A percentile compares a stretch with the other conserved stretches of the same genome.
Evolutionary conservation across 345 rosid species (phyloP).

Genomic region (Eucalyptus erythrocorys): DNA sequence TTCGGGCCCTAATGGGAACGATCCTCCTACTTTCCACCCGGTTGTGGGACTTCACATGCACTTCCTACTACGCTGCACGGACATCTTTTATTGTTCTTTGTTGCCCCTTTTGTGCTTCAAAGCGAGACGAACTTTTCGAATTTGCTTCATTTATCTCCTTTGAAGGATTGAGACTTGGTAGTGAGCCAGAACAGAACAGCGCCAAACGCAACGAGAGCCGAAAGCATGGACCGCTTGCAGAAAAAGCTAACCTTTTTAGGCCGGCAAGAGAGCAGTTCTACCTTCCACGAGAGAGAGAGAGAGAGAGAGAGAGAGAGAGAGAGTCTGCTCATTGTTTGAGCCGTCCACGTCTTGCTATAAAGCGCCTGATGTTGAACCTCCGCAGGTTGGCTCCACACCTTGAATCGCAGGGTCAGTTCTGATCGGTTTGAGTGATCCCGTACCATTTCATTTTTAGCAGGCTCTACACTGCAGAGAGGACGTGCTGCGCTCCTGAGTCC

Average conservation of each 20-base stretch:
- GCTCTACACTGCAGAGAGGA: not conserved
- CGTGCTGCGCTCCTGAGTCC: not conserved
- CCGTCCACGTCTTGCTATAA: not conserved
- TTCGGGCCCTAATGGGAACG: not conserved
- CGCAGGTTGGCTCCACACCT: not conserved
- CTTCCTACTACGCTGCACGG: not conserved
- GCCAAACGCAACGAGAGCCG: not conserved
- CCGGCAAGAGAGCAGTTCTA: not conserved
- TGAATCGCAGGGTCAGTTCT: not conserved
- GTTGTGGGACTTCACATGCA: not conserved
- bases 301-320: not conserved
- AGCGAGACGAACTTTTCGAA: not conserved
- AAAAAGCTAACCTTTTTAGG: not conserved
- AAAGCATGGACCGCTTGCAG: not conserved
- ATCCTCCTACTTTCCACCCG: not conserved
- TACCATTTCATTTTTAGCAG: not conserved
- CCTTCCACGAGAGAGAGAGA: not conserved
- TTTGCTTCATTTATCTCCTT: not conserved
- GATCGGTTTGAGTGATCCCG: not conserved
- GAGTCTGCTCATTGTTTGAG: not conserved
- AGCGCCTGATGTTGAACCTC: not conserved
- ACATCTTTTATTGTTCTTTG: not conserved
- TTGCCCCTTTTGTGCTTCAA: not conserved
- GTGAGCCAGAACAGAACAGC: not conserved
- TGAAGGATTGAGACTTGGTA: not conserved